Base-by-base conservation (phyloP, 2,329 filamentous ascomycete species). In the Trichoderma sp. region DNA sequence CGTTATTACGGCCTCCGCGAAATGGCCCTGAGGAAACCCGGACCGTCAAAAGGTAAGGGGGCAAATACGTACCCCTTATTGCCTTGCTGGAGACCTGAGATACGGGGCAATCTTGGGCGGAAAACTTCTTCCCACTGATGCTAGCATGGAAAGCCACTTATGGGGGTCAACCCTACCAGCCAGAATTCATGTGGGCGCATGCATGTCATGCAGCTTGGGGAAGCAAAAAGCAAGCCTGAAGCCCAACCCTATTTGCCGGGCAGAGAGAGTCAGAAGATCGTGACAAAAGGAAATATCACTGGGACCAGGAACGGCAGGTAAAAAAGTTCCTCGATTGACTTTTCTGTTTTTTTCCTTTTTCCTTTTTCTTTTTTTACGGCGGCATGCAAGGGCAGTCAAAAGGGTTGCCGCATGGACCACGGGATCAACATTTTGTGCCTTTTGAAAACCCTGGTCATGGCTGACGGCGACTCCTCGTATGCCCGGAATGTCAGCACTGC, bases 191-290 rank as follows among this genome's bases (percentile, higher is more conserved):
- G 77, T 76, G 66, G 77, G 72, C 75, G 64, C 75, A 79, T 78
- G 78, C 76, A 78, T 77, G 76, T 74, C 78, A 77, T 79, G 78
- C 78, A 78, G 73, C 64, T 60, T 74, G 63, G 53, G 72, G 59
- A n/a, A 74, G 38, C 73, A 69, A 64, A 69, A 64, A 18, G 59
- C 29, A 63, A 33, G 50, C 72, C 66, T 64, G 66, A 69, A 59
- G 66, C 50, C 31, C 31, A 59, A 24, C 33, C 31, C 21, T 24
- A 59, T 53, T 16, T 59, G 66, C 31, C 50, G 35, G 14, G 67
- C 24, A 62, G 35, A 31, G 60, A n/a, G 31, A 11, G 33, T 18
- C 16, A 27, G 45, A 24, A 35, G 35, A 14, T 11, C 12, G 33
- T 45, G 16, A 33, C 41, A 27, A 62, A n/a, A 53, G n/a, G 31